Percentiles rank a stretch among this genome's conserved stretches.
Evolutionary conservation across 2,329 filamentous ascomycete species (phyloP).

Genomic region (Colletotrichum tanaceti): DNA sequence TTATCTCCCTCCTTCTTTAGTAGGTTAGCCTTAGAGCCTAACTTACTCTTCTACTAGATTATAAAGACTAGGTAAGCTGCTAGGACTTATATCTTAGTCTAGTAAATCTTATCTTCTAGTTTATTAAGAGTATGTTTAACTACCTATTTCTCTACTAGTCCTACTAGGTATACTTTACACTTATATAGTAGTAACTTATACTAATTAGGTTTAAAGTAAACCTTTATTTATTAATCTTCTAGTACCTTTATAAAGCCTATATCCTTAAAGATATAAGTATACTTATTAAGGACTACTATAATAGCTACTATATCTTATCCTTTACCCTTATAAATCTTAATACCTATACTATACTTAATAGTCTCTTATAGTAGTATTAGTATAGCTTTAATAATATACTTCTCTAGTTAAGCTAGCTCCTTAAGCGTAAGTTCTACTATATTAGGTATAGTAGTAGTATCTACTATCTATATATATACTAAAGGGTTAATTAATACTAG

Average conservation of each 20-base stretch:
- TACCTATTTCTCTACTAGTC: neutral
- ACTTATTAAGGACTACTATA: neutral
- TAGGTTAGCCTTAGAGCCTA: no score
- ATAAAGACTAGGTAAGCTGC: no score
- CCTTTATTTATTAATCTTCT: neutral
- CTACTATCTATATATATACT: neutral
- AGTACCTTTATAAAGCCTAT: neutral
- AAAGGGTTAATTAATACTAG: neutral
- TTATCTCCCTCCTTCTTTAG: no score
- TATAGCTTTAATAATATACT: no score
- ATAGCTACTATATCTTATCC: neutral
- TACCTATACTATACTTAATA: no score
- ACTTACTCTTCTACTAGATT: no score
- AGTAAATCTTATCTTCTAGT: no score
- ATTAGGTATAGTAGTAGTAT: neutral
- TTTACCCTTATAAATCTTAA: neutral
- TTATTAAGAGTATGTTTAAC: neutral
- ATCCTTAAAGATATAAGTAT: neutral
- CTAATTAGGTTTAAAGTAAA: neutral
- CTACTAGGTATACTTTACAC: neutral
- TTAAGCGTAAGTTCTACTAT: neutral
- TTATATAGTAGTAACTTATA: neutral
- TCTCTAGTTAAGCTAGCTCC: fast-evolving
- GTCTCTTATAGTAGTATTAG: no score
- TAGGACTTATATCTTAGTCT: no score